Conservation (phyloP, 495 filamentous ascomycete genomes). For the Podospora fimiseda region DNA sequence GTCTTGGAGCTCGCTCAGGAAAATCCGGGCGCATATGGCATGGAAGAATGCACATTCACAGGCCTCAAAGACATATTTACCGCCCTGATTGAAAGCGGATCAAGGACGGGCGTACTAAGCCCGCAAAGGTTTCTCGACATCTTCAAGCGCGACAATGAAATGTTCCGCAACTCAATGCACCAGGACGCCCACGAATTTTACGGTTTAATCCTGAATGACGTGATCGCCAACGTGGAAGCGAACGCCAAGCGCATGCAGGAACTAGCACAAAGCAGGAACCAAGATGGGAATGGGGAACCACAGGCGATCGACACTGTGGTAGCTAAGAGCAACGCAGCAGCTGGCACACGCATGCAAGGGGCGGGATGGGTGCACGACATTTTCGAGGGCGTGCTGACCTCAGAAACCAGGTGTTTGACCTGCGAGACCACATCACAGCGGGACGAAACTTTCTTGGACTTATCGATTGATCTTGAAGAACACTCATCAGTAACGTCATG, state of each 20-base stretch:
- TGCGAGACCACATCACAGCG: slow-evolving; percentile 93
- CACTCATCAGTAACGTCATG: slow-evolving; percentile 96
- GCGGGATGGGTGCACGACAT: slow-evolving; percentile 95
- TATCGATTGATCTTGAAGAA: slow-evolving; percentile 93
- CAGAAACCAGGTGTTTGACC: slow-evolving; percentile 92
- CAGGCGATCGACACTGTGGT: slow-evolving; percentile 37
- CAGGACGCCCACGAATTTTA: slow-evolving; percentile 98
- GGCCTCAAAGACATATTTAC: slow-evolving; percentile 95
- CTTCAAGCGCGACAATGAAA: slow-evolving; percentile 87
- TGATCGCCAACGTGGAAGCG: slow-evolving; percentile 86
- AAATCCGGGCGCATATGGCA: slow-evolving; percentile 74
- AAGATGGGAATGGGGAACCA: slow-evolving; percentile 27
- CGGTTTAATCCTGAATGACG: slow-evolving; percentile 90
- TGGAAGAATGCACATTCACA: slow-evolving; percentile 92
- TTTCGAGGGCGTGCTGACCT: slow-evolving; percentile 90
- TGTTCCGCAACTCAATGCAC: slow-evolving; percentile 95
- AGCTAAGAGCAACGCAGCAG: slow-evolving; percentile 35
- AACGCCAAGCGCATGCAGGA: slow-evolving; percentile 57
- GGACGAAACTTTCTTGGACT: slow-evolving; percentile 90
- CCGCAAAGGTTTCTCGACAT: slow-evolving; percentile 92
- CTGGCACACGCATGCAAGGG: slow-evolving; percentile 35
- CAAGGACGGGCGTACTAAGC: slow-evolving; percentile 84
- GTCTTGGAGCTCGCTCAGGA: slow-evolving; percentile 73
- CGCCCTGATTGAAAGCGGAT: slow-evolving; percentile 72
- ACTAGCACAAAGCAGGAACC: slow-evolving; percentile 34